Evolutionary conservation across 257 asterid species (phyloP).

Genomic region (Orobanche coerulescens): DNA sequence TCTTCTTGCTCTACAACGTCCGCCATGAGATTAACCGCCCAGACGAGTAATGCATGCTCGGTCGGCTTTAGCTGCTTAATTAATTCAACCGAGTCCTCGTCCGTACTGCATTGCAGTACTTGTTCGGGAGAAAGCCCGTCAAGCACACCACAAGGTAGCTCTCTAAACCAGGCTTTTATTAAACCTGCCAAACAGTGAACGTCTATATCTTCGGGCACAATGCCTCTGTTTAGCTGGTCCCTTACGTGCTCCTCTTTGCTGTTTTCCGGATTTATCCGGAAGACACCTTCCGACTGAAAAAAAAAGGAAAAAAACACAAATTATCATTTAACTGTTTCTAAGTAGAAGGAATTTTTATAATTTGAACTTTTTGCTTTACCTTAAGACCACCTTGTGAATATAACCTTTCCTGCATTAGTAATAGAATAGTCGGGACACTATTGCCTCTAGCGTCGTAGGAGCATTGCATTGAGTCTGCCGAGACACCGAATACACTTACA

Average conservation of each 20-base stretch:
- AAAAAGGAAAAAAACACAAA: background rate
- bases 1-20: conserved; percentile 93
- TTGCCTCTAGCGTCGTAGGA: conserved; percentile 81
- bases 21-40: conserved; percentile 97
- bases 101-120: conserved; percentile 69
- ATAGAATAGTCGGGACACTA: conserved; percentile 91
- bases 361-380: no score
- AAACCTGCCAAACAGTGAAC: conserved; percentile 93
- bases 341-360: no score
- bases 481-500: conserved; percentile 89
- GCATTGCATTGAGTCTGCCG: conserved; percentile 97
- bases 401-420: conserved; percentile 78
- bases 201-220: conserved; percentile 78
- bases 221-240: conserved; percentile 84
- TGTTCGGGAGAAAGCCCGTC: conserved; percentile 86
- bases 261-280: conserved; percentile 93
- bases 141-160: conserved; percentile 82
- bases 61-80: conserved; percentile 72
- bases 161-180: conserved; percentile 96
- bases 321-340: no score
- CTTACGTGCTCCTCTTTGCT: conserved; percentile 82
- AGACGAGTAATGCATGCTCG: conserved; percentile 64
- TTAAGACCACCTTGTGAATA: conserved; percentile 73
- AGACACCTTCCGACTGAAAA: conserved; percentile 86
- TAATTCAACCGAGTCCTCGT: conserved; percentile 67